Evolutionary conservation across 2,329 filamentous ascomycete genomes (phyloP).

Genomic region (Cladosporium austrohemisphaericum): DNA sequence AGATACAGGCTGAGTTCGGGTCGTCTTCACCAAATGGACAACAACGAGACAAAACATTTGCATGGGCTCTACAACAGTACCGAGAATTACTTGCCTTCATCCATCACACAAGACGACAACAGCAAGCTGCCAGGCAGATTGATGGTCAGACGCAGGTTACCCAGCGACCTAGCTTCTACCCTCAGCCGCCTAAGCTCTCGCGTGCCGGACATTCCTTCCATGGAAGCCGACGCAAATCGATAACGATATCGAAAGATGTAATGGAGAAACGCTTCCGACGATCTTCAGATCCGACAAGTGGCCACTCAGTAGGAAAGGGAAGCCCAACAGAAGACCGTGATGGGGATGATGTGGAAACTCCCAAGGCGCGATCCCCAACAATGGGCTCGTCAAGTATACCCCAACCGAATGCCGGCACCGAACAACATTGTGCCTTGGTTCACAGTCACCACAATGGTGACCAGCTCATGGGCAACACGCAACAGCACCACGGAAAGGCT

Average conservation of each 20-base stretch:
- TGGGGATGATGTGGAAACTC: slow-evolving; percentile 15
- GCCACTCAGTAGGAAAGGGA: neutral
- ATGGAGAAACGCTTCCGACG: slow-evolving; percentile 13
- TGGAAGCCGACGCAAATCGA: slow-evolving; percentile 11
- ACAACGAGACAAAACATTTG: slow-evolving; percentile 44
- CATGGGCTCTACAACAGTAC: slow-evolving; percentile 46
- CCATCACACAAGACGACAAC: slow-evolving; percentile 42
- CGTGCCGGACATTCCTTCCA: slow-evolving; percentile 44
- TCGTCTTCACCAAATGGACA: slow-evolving; percentile 41
- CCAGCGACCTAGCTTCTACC: slow-evolving; percentile 56
- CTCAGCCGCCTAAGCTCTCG: slow-evolving; percentile 58
- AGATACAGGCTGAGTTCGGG: slow-evolving; percentile 34
- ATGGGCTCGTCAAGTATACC: slow-evolving; percentile 17
- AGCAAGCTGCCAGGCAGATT: slow-evolving; percentile 35
- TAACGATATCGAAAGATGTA: slow-evolving; percentile 10
- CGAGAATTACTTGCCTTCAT: slow-evolving; percentile 47
- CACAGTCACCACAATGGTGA: neutral
- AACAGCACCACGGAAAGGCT: neutral
- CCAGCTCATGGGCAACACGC: neutral
- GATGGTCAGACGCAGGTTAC: slow-evolving; percentile 41
- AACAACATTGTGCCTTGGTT: slow-evolving; percentile 22
- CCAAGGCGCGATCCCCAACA: slow-evolving; percentile 17
- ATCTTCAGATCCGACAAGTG: slow-evolving; percentile 12
- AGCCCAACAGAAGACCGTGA: neutral
- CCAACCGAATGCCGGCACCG: slow-evolving; percentile 17